Conservation (phyloP, 306 rosid species). For the Sindora glabra region DNA sequence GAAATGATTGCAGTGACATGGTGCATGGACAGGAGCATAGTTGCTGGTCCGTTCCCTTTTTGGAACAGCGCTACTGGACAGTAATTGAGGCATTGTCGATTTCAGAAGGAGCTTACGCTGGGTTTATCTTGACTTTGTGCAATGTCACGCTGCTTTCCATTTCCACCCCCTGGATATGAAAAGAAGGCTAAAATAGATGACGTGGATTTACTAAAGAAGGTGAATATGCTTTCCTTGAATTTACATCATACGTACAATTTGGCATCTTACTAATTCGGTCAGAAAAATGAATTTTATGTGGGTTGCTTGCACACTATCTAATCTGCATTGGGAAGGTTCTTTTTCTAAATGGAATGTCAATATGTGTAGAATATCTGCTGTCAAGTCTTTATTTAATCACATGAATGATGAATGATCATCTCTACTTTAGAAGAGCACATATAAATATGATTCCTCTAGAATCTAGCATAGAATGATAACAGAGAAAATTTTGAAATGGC, state of each 20-base stretch:
- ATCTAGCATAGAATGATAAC: too few relatives aligned
- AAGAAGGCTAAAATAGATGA: slow-evolving; percentile 64
- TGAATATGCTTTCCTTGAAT: slow-evolving; percentile 26
- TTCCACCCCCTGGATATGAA: slow-evolving; percentile 91
- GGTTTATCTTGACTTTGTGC: slow-evolving; percentile 55
- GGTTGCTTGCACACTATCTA: background rate
- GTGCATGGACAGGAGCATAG: slow-evolving; percentile 90
- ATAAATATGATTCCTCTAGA: too few relatives aligned
- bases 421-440: too few relatives aligned
- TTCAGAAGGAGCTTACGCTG: slow-evolving; percentile 36
- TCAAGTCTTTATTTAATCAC: background rate
- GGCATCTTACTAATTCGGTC: background rate
- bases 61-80: slow-evolving; percentile 48
- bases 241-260: slow-evolving; percentile 14
- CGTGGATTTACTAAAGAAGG: slow-evolving; percentile 63
- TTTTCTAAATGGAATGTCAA: background rate
- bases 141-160: slow-evolving; percentile 99
- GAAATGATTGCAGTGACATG: slow-evolving; percentile 86
- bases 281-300: background rate
- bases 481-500: background rate
- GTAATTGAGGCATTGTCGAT: slow-evolving; percentile 37
- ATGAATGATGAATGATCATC: too few relatives aligned
- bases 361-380: background rate
- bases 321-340: background rate
- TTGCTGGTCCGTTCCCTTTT: slow-evolving; percentile 68